Evolutionary conservation across 148 eudicot genomes (phyloP).

Genomic region (Heliosperma pusillum): DNA sequence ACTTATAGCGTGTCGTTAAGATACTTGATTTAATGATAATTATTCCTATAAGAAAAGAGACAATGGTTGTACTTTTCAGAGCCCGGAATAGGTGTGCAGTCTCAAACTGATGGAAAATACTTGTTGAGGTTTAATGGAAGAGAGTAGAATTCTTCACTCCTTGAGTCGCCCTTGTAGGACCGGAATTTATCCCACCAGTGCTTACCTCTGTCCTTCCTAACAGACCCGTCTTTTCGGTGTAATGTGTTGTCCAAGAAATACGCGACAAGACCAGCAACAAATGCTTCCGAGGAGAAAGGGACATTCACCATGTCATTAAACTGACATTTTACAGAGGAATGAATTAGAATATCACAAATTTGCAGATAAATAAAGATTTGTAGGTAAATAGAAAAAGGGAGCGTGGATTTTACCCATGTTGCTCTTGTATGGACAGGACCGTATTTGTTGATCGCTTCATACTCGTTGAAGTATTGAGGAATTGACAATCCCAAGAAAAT

Average conservation of each 20-base stretch:
- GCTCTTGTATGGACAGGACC: conserved; percentile 82
- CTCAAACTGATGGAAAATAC: conserved; percentile 81
- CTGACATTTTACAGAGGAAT: conserved; percentile 34
- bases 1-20: conserved; percentile 20
- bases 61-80: conserved; percentile 1
- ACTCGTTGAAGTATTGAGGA: conserved; percentile 88
- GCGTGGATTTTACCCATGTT: conserved; percentile 67
- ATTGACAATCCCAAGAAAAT: conserved; percentile 78
- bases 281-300: conserved; percentile 88
- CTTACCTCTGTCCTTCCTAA: conserved; percentile 78
- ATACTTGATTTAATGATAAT: conserved; percentile 13
- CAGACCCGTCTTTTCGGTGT: conserved; percentile 45
- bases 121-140: conserved; percentile 89
- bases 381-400: not conserved
- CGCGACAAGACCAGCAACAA: conserved; percentile 77
- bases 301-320: conserved; percentile 85
- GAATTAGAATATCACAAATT: conserved; percentile 8
- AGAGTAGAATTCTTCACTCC: conserved; percentile 92
- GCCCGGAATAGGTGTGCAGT: not conserved
- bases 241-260: conserved; percentile 89
- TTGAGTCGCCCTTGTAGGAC: conserved; percentile 57
- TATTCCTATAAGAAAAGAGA: conserved; percentile 11
- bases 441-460: conserved; percentile 54
- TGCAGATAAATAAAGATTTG: too few relatives aligned
- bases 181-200: conserved; percentile 98